Base-by-base conservation (phyloP, 345 rosid genomes). In the Acer negundo region DNA sequence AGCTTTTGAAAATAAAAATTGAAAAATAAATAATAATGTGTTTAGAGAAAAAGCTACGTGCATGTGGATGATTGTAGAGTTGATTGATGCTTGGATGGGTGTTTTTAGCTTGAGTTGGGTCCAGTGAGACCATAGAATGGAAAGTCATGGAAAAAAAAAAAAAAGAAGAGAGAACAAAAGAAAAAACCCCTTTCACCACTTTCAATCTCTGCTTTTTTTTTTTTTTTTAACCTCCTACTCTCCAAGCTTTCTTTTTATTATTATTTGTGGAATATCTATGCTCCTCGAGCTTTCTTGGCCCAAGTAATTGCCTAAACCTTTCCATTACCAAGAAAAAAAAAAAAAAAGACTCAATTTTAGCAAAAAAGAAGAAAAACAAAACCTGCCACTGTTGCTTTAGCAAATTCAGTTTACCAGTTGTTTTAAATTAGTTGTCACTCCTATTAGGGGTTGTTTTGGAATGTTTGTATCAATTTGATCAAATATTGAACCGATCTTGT, bases 151-250 rank as follows among this genome's bases (percentile, higher is more conserved):
- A 72, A 64, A 81, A 75, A 47, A 56, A 17, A 19, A 2, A 17
- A 56, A 2, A 28, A 28, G 6, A 4, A 31, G n/a, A n/a, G n/a
- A n/a, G n/a, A n/a, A n/a, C n/a, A n/a, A n/a, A n/a, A 49, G 19
- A 20, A 59, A 59, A 42, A 70, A 2, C 1, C 17, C 3, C 84
- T 86, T 82, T 78, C 86, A 82, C 89, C 78, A 74, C 74, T 81
- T 75, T 81, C 81, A 75, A 79, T 72, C 63, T 51, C 65, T 74
- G 44, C 51, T 76, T 64, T 72, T 71, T 42, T 19, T 74, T 35
- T 44, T 76, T 64, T 72, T 71, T 42, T 19, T 51, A 49, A 20
- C 11, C 56, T 8, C 20, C 19, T 13, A 6, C 62, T 7, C 40
- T 8, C 20, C 19, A 19, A 6, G 55, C 64, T 40, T 72, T 44